These are phyloP conservation scores for Cyclostephanos invisitatus DNA, from an alignment of 108 stramenopile genomes.

Conservation along the genomic window DNA sequence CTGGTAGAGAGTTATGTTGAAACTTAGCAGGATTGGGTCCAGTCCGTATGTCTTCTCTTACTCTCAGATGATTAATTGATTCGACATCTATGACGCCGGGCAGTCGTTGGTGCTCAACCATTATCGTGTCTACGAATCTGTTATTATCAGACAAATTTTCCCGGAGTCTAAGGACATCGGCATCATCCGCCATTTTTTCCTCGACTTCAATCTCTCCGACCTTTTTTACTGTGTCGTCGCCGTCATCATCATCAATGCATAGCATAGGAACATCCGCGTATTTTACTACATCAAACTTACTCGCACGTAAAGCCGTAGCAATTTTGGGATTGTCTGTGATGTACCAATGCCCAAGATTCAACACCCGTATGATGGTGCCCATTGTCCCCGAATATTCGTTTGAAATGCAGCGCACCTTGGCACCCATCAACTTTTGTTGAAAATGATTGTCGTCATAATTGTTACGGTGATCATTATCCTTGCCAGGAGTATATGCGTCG, in stretches of 20 bases:
- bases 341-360: constrained; percentile 30
- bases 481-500: neutral
- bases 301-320: constrained; percentile 5
- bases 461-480: neutral
- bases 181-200: neutral
- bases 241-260: constrained; percentile 4
- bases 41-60: too few species aligned
- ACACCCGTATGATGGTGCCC: constrained; percentile 11
- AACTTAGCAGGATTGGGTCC: too few species aligned
- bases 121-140: too few species aligned
- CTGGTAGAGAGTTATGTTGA: too few species aligned
- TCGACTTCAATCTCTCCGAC: neutral
- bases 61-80: too few species aligned
- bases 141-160: neutral
- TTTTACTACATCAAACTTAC: constrained; percentile 26
- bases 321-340: constrained; percentile 27
- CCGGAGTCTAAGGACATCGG: neutral
- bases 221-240: neutral
- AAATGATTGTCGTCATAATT: neutral
- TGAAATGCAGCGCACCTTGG: constrained; percentile 10
- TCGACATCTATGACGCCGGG: too few species aligned
- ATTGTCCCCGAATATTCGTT: neutral
- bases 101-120: too few species aligned
- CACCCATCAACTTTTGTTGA: constrained; percentile 30
- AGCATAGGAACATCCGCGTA: constrained; percentile 2